Base-by-base conservation (phyloP, 805 yeast species). In the Candida dajiaensis region DNA sequence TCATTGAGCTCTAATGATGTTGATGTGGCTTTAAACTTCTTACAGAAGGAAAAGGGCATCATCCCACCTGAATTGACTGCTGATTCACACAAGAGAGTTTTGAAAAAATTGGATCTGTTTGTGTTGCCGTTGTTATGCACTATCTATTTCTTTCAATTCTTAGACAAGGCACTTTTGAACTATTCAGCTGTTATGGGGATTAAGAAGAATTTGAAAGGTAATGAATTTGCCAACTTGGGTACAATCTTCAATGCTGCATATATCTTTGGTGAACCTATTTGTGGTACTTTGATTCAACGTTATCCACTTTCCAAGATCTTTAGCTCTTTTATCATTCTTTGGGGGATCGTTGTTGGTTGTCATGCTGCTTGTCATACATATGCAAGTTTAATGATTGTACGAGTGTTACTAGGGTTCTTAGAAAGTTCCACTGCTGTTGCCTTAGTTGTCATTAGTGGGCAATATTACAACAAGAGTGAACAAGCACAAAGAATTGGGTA, bases 181-280 rank as follows among this genome's bases (percentile, higher is more conserved):
- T 80, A 79, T 55, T 77, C 85, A 5, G 81, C 81, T 2, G 79
- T 80, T 0, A 78, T 80, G 84, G 84, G 84, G 1, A 76, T 80
- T 55, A 76, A 73, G 56, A 57, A 66, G 3, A 68, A 76, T 54
- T 64, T 77, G 50, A 60, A 59, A 33, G 69, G 72, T n/a, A 67
- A 76, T 42, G 72, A 78, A 44, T 78, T 71, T 54, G 70, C 78
- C 20, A 70, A 76, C 52, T 59, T 77, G 39, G 73, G 76, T 26
- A 76, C 83, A 3, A 74, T 77, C n/a, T 70, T 75, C 48, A 74
- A 74, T 46, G 77, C 70, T 23, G 70, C 80, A 1, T 76, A 73
- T 45, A 74, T 77, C 38, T 67, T 73, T 41, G 74, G 74, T 49
- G 80, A 75, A 46, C 81, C 81, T 1, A 44, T 74, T 18, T 65